Conservation (phyloP, 305 asterid genomes). For the Euphrasia arctica region DNA sequence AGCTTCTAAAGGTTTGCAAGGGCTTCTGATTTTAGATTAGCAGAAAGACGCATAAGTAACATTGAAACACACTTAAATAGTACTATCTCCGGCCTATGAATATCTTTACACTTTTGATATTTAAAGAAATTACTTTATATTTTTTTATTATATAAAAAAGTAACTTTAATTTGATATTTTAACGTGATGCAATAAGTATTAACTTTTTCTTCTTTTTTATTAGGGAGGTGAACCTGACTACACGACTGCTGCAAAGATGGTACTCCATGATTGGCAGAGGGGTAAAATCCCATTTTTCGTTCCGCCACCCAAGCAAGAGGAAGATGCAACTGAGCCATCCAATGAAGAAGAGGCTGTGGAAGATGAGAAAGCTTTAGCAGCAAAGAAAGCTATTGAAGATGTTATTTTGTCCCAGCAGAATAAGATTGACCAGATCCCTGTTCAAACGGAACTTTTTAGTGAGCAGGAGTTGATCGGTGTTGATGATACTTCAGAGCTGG, state of each 20-base stretch:
- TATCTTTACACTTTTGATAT: too few species aligned
- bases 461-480: conserved; percentile 52
- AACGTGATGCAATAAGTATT: background rate
- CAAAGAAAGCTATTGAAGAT: conserved; percentile 60
- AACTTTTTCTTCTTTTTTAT: background rate
- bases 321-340: conserved; percentile 9
- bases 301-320: conserved; percentile 71
- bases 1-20: too few species aligned
- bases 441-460: conserved; percentile 58
- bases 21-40: too few species aligned
- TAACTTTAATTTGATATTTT: too few species aligned
- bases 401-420: conserved; percentile 68
- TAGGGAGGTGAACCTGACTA: conserved; percentile 98
- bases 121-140: too few species aligned
- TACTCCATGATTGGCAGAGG: conserved; percentile 98
- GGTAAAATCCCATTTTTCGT: conserved; percentile 87
- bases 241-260: conserved; percentile 87
- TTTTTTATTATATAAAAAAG: too few species aligned
- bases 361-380: conserved; percentile 45
- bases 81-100: too few species aligned
- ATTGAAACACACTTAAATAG: too few species aligned
- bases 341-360: conserved; percentile 29
- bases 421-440: conserved; percentile 50
- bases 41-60: too few species aligned
- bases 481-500: conserved; percentile 19